These are phyloP conservation scores for Lanmaoa pseudosensibilis DNA, from an alignment of 768 basidiomycete genomes.

Conservation along the genomic window DNA sequence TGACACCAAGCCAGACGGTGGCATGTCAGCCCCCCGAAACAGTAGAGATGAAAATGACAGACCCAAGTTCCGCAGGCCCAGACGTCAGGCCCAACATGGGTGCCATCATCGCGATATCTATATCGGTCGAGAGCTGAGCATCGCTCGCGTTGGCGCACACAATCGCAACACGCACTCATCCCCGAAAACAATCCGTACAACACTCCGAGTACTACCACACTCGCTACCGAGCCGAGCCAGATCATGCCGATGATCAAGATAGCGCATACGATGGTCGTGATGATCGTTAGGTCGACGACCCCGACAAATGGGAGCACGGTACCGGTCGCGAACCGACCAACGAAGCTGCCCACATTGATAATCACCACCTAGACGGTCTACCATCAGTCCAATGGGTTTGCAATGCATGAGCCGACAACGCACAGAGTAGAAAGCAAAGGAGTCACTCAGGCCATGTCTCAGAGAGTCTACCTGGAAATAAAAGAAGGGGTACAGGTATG, in stretches of 20 bases:
- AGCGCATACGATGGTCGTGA: conserved; percentile 34
- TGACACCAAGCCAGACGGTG: background rate
- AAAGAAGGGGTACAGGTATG: conserved; percentile 52
- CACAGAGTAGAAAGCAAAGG: conserved; percentile 58
- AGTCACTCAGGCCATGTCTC: conserved; percentile 43
- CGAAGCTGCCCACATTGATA: conserved; percentile 48
- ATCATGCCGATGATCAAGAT: conserved; percentile 47
- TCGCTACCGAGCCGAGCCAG: conserved; percentile 38
- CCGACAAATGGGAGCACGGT: conserved; percentile 42
- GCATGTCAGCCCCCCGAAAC: background rate
- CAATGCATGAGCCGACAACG: background rate
- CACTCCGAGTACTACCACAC: conserved; percentile 42
- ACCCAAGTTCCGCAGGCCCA: conserved; percentile 53
- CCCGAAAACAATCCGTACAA: conserved; percentile 53
- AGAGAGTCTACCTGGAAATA: conserved; percentile 60
- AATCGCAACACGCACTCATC: conserved; percentile 31
- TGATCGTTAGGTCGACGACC: conserved; percentile 43
- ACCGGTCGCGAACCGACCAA: conserved; percentile 48
- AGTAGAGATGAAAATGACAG: conserved; percentile 1
- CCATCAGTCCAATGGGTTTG: background rate
- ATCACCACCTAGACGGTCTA: conserved; percentile 44
- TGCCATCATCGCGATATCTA: conserved; percentile 41
- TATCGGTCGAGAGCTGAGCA: background rate
- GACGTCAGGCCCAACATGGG: conserved; percentile 49
- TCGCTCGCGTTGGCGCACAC: background rate